These are phyloP conservation scores for Mycena vitilis DNA, from an alignment of 768 basidiomycete species.

Conservation along the genomic window DNA sequence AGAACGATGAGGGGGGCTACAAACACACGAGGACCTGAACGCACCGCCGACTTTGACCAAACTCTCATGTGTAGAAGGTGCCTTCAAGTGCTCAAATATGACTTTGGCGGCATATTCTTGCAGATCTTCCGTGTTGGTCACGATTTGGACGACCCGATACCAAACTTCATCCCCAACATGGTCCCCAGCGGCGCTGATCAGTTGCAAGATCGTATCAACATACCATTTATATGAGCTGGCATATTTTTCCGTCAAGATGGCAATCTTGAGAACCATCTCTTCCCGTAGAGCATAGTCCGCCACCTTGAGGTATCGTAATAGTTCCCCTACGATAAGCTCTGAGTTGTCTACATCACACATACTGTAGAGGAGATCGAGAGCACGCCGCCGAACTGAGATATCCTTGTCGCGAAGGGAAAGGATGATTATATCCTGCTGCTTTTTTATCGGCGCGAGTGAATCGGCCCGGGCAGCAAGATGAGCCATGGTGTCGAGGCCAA, in stretches of 20 bases:
- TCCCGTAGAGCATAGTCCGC: constrained; percentile 97
- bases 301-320: constrained; percentile 92
- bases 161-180: constrained; percentile 99
- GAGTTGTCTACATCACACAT: constrained; percentile 99
- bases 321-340: constrained; percentile 94
- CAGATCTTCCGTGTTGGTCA: constrained; percentile 97
- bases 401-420: constrained; percentile 95
- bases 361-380: constrained; percentile 95
- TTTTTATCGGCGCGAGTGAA: constrained; percentile 91
- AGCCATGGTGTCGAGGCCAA: constrained; percentile 98
- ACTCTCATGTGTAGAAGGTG: constrained; percentile 90
- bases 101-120: constrained; percentile 96
- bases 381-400: constrained; percentile 94
- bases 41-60: constrained; percentile 95
- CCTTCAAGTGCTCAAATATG: constrained; percentile 88
- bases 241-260: constrained; percentile 98
- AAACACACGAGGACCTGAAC: constrained; percentile 34
- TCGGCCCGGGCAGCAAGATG: constrained; percentile 96
- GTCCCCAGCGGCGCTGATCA: constrained; percentile 97
- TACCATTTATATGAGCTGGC: constrained; percentile 99
- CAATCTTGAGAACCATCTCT: constrained; percentile 99
- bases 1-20: constrained; percentile 11
- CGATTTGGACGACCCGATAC: constrained; percentile 99
- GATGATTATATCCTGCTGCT: constrained; percentile 96
- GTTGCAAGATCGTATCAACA: constrained; percentile 95